Base-by-base conservation (phyloP, 164 flowering plant genomes). In the Annona squamosa region DNA sequence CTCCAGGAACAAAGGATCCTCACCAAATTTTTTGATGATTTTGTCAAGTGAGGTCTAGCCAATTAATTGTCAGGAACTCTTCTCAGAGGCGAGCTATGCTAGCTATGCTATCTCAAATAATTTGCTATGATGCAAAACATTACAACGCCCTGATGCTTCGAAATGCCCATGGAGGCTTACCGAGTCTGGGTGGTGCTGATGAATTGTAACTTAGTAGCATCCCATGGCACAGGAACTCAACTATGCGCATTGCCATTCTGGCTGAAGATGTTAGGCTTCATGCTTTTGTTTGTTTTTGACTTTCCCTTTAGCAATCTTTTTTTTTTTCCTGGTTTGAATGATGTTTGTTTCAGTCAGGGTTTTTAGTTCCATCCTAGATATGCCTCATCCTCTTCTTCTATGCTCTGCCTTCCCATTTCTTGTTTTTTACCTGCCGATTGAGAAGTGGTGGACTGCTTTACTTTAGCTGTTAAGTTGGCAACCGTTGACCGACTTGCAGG, bases 401-500 rank as follows among this genome's bases (percentile, higher is more conserved):
- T 52, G 9, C 59, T 52, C 13, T 52, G 2, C 7, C 59, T 52
- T 52, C 13, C 13, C 59, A 7, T 52, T 52, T 52, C 59, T 52
- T 52, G 52, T 48, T 7, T 48, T 52, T 5, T 52, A 2, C 59
- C 10, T 16, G 3, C 13, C 59, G 13, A 12, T 52, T 52, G 13
- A 2, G 59, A 52, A 52, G 59, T 52, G 9, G 59, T 6, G 59
- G 7, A 16, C 13, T 4, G 2, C 13, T 5, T 3, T 9, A 52
- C 59, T 52, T 16, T 16, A 52, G 59, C 59, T 52, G 0, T 52
- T 52, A 52, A 52, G 59, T 52, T 52, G 52, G 37, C 37, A 26
- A 26, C 37, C 37, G 37, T 26, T 48, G 59, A 52, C 59, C 13
- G 59, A 6, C 9, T 64, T 74, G 59, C 88, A 90, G 96, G 91